A percentile compares a stretch with the other conserved stretches of the same genome.
phyloP scores from a whole-genome alignment of 306 rosid species.

The Quercus robur region DNA sequence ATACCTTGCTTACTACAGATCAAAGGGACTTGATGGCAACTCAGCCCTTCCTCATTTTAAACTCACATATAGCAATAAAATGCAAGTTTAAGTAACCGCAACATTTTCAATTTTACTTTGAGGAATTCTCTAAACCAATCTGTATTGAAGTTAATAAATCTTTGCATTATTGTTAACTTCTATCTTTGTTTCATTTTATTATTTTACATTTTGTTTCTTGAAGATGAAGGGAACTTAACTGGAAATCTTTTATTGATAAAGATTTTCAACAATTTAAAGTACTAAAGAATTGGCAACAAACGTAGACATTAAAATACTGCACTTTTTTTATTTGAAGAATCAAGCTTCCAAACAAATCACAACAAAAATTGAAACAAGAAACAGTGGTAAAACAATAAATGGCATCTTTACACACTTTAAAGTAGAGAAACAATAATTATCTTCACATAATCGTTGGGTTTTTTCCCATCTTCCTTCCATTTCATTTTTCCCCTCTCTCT shows the following conservation, averaged over 20 bases:
- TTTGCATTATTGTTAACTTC: neutral
- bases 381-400: neutral
- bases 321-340: constrained; percentile 9
- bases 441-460: constrained; percentile 9
- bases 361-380: constrained; percentile 9
- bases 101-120: neutral
- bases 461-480: constrained; percentile 5
- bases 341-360: constrained; percentile 18
- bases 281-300: neutral
- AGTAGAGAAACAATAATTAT: constrained; percentile 9
- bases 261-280: neutral
- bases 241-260: neutral
- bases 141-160: neutral
- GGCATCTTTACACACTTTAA: constrained; percentile 27
- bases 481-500: neutral
- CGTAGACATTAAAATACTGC: neutral
- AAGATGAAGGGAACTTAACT: neutral
- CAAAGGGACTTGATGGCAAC: constrained; percentile 69
- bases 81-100: neutral
- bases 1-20: constrained; percentile 48
- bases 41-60: constrained; percentile 57
- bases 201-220: neutral
- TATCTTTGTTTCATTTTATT: neutral
- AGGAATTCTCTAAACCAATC: neutral
- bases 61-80: neutral